Base-by-base conservation (phyloP, 305 asterid species). In the Salvia sclarea region DNA sequence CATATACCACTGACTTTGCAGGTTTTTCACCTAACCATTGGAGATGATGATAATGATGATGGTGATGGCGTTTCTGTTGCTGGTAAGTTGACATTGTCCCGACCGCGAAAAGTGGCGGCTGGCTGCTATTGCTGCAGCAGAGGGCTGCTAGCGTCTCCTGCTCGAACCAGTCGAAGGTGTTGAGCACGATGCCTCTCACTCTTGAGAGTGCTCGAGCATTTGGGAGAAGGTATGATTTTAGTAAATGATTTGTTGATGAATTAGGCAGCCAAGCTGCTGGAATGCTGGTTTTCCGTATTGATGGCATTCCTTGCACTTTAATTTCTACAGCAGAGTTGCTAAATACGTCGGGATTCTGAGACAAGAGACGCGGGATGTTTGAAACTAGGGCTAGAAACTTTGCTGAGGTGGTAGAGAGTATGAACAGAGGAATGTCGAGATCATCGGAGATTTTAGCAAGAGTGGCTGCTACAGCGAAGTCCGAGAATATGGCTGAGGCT, bases 321-420 rank as follows among this genome's bases (percentile, higher is more conserved):
- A 76, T 44, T 4, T 64, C 67, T 16, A 33, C 58, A 2, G 8
- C 8, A 3, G 71, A 55, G 31, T 61, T 30, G 56, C 52, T 67
- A 47, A 76, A 71, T 7, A 18, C 11, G 1, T 52, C 12, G 1
- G 71, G 50, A 30, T 72, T 64, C 24, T 69, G 14, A 6, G 73
- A 37, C 55, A 71, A n/a, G 35, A 82, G 73, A 43, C 53, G 8
- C 0, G 83, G 85, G 17, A 78, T 72, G 60, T 72, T 69, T 1
- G 75, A 61, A 12, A 80, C 74, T 8, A 50, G 17, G 2, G 80
- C 61, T 22, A 71, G 74, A 66, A 83, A 75, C 18, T 28, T 49
- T 14, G 82, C 85, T 53, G 85, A 83, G 33, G 85, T 78, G 28
- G 81, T 80, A 52, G 85, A 80, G 24, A 75, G 54, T 2, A 67